These are phyloP conservation scores for Pichia sp. DNA, from an alignment of 1,139 yeast species.

Conservation along the genomic window DNA sequence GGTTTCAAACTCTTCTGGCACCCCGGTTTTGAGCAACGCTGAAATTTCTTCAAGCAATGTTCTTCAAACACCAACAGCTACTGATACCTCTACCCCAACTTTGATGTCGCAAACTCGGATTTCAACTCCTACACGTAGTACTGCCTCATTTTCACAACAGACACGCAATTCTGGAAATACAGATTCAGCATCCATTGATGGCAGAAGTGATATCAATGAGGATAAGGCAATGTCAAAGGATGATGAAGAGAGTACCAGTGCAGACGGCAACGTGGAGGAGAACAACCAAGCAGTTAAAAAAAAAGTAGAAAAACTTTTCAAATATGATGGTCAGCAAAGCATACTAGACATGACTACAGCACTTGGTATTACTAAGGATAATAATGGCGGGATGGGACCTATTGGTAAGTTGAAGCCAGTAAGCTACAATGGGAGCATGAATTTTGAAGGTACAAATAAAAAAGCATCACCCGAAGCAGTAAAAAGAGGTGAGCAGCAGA, in stretches of 20 bases:
- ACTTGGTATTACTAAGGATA: constrained; percentile 8
- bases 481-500: neutral
- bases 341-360: constrained; percentile 13
- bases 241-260: neutral
- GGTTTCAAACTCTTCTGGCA: neutral
- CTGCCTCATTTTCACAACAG: neutral
- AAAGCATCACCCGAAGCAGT: neutral
- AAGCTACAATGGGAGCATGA: neutral
- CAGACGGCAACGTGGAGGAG: neutral
- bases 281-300: neutral
- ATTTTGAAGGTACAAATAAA: neutral
- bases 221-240: neutral
- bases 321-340: constrained; percentile 11
- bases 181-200: neutral
- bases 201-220: neutral
- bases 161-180: neutral
- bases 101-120: constrained; percentile 9
- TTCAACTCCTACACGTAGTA: constrained; percentile 9
- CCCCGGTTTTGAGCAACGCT: neutral
- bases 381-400: neutral
- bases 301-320: constrained; percentile 9
- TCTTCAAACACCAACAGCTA: constrained; percentile 1
- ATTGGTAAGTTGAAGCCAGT: neutral
- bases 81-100: constrained; percentile 7
- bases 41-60: neutral